phyloP scores from a whole-genome alignment of 768 basidiomycete genomes.

The Hypsizygus marmoreus region DNA sequence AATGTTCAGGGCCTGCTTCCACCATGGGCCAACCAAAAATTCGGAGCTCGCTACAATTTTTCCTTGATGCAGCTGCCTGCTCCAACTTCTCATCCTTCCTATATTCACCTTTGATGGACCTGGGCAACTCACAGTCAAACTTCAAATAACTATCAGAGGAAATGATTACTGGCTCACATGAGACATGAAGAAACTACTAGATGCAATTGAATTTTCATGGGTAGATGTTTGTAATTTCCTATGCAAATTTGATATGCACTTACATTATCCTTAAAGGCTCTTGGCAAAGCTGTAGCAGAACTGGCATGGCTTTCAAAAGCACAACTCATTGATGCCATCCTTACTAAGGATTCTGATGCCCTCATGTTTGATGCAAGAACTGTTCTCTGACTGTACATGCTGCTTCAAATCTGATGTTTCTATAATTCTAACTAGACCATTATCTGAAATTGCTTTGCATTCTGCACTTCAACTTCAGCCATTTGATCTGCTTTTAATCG shows the following conservation, averaged over 20 bases:
- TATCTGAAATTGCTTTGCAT: neutral
- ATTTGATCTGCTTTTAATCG: conserved; percentile 1
- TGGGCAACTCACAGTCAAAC: conserved; percentile 2
- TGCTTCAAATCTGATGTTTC: neutral
- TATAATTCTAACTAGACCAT: neutral
- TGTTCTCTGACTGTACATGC: neutral
- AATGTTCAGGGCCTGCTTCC: conserved; percentile 4
- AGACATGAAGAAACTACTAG: conserved; percentile 9
- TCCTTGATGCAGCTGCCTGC: conserved; percentile 5
- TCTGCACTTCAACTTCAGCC: neutral
- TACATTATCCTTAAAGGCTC: conserved; percentile 1
- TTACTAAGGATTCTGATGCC: conserved; percentile 8
- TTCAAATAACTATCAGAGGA: neutral
- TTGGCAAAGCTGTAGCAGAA: conserved; percentile 12
- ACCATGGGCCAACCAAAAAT: conserved; percentile 1
- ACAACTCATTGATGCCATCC: conserved; percentile 1
- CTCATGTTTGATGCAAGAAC: conserved; percentile 9
- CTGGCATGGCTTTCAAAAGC: conserved; percentile 11
- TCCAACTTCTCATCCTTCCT: conserved; percentile 6
- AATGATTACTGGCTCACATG: conserved; percentile 6
- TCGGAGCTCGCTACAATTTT: conserved; percentile 10
- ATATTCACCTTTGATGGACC: conserved; percentile 14
- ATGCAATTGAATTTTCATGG: conserved; percentile 8
- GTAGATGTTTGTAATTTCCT: conserved; percentile 6
- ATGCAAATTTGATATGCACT: neutral